phyloP scores from a whole-genome alignment of 2,329 filamentous ascomycete genomes.

The Xylariomycetidae sp. region DNA sequence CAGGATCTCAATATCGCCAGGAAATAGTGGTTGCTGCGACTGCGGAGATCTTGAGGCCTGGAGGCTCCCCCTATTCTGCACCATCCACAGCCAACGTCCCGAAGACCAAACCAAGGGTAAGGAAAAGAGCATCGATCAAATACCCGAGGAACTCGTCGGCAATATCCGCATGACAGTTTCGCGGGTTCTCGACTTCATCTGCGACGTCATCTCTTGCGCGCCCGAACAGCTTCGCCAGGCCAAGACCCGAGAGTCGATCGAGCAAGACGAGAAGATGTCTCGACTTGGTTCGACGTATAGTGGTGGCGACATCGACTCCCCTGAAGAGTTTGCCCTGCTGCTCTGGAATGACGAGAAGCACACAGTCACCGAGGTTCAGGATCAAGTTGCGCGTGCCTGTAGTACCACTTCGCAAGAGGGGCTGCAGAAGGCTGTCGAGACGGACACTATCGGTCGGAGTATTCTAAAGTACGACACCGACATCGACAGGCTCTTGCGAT shows the following conservation, averaged over 20 bases:
- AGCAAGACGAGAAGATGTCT: conserved; percentile 74
- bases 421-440: conserved; percentile 72
- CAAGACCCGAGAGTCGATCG: conserved; percentile 77
- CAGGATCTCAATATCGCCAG: conserved; percentile 77
- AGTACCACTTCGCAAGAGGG: conserved; percentile 64
- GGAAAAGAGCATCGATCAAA: conserved; percentile 47
- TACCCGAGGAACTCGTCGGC: conserved; percentile 70
- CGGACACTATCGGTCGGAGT: conserved; percentile 80
- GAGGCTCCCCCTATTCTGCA: conserved; percentile 81
- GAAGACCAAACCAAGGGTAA: conserved; percentile 50
- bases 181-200: conserved; percentile 85
- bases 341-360: conserved; percentile 99
- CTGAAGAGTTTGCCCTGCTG: conserved; percentile 74
- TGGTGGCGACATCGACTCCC: conserved; percentile 56
- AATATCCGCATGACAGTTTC: conserved; percentile 83
- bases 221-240: conserved; percentile 86
- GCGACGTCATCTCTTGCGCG: conserved; percentile 95
- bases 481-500: conserved; percentile 64
- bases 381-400: conserved; percentile 88
- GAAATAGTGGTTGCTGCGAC: conserved; percentile 94
- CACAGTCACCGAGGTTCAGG: conserved; percentile 81
- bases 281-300: conserved; percentile 73
- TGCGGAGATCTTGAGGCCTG: conserved; percentile 95
- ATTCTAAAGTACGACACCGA: conserved; percentile 72
- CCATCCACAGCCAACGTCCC: conserved; percentile 74